Evolutionary conservation across 768 basidiomycete genomes (phyloP), one percentile per base, ranked within the genome.

Genomic region (Omphalotus guepiniiformis): DNA sequence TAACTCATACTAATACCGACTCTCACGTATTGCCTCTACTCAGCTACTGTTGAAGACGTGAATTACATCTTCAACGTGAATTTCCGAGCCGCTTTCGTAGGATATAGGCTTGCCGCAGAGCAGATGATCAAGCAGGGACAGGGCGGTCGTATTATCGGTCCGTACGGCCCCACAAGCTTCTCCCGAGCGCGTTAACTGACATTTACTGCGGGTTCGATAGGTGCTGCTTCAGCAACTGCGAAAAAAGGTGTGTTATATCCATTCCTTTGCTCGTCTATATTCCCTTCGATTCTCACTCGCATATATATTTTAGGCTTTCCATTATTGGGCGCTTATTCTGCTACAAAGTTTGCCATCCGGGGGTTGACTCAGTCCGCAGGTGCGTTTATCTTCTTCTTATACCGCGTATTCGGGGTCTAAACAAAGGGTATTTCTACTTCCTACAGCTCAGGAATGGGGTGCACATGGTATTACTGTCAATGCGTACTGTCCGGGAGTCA

Each of bases 101-200:
- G 63, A 41, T 72, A 71, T 51, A 74, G 72, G 49, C 60, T 67
- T 42, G 75, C 71, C 11, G 74, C 71, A 6, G 53, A 54, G 21
- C 65, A 69, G 49, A 75, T 75, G 75, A 58, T 75, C 39, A 62
- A 64, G 23, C 75, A 70, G 52, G 71, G 69, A 6, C 52, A 38
- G 5, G 69, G 70, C 9, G 72, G 73, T 1, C 59, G 73, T 13
- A 72, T 76, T 13, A 64, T 75, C 9, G n/a, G n/a, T n/a, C n/a
- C n/a, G n/a, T n/a, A n/a, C n/a, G n/a, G n/a, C n/a, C n/a, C n/a
- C n/a, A n/a, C n/a, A n/a, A n/a, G n/a, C n/a, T n/a, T n/a, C n/a
- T n/a, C n/a, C n/a, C n/a, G n/a, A n/a, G n/a, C n/a, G n/a, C n/a
- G n/a, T n/a, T n/a, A n/a, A n/a, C n/a, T n/a, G n/a, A n/a, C n/a